Conservation (phyloP, 768 basidiomycete genomes). For the Auriscalpium orientale region DNA sequence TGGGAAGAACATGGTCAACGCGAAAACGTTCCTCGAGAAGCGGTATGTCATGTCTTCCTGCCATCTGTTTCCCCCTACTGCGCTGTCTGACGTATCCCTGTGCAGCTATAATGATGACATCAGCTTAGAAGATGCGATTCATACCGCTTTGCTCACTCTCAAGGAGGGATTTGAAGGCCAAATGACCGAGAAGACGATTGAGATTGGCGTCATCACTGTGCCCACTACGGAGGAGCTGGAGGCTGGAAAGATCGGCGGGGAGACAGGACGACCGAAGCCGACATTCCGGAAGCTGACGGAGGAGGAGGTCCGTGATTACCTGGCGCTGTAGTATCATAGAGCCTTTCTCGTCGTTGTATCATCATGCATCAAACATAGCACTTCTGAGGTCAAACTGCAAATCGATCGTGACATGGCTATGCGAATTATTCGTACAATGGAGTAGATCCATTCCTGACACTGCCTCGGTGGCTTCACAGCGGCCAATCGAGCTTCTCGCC, state of each 20-base stretch:
- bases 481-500: conserved; percentile 79
- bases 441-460: not conserved
- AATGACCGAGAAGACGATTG: conserved; percentile 99
- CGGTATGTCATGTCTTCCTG: conserved; percentile 53
- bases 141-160: conserved; percentile 93
- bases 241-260: conserved; percentile 61
- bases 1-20: conserved; percentile 99
- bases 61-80: conserved; percentile 17
- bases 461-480: conserved; percentile 30
- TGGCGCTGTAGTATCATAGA: conserved; percentile 56
- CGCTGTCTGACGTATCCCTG: conserved; percentile 8
- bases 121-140: conserved; percentile 96
- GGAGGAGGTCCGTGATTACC: conserved; percentile 95
- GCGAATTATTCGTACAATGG: not conserved
- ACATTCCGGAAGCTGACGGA: conserved; percentile 94
- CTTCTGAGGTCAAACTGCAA: no score
- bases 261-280: conserved; percentile 65
- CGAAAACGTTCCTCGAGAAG: conserved; percentile 99
- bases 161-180: conserved; percentile 99
- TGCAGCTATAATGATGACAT: conserved; percentile 98
- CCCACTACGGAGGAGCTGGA: conserved; percentile 66
- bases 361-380: no score
- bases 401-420: no score
- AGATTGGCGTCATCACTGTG: conserved; percentile 93
- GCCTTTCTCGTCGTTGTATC: not conserved